Percentiles rank a stretch among this genome's conserved stretches.
Conservation (phyloP, 495 filamentous ascomycete genomes). For the Penicillium samsonianum region DNA sequence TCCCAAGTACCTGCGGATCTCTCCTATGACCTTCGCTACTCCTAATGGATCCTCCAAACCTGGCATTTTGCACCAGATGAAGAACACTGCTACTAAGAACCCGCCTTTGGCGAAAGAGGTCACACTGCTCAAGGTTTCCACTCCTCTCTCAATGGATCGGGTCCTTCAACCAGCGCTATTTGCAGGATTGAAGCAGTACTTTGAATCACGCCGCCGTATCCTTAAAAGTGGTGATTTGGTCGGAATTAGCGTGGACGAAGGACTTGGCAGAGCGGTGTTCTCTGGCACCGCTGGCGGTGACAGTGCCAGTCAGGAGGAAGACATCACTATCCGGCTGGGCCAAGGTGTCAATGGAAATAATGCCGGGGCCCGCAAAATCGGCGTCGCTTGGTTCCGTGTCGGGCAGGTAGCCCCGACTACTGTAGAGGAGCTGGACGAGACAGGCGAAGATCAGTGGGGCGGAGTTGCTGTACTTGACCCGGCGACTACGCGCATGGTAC, state of each 20-base stretch:
- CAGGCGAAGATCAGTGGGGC: slow-evolving; percentile 72
- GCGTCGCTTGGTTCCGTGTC: slow-evolving; percentile 88
- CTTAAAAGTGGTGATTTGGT: slow-evolving; percentile 85
- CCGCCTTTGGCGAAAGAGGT: slow-evolving; percentile 90
- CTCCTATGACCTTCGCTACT: slow-evolving; percentile 56
- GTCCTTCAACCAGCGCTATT: slow-evolving; percentile 81
- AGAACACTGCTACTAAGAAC: slow-evolving; percentile 53
- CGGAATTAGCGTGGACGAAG: slow-evolving; percentile 80
- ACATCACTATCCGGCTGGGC: slow-evolving; percentile 54
- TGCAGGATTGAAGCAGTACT: slow-evolving; percentile 80
- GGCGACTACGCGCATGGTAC: slow-evolving; percentile 79
- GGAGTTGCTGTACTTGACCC: slow-evolving; percentile 82
- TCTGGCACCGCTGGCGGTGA: slow-evolving; percentile 57
- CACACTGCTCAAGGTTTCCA: slow-evolving; percentile 85
- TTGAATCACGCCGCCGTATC: slow-evolving; percentile 74
- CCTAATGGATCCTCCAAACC: slow-evolving; percentile 36
- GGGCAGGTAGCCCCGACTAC: slow-evolving; percentile 64
- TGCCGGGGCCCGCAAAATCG: slow-evolving; percentile 43
- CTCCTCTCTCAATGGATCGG: slow-evolving; percentile 81
- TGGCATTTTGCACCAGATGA: slow-evolving; percentile 43
- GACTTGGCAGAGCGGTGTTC: slow-evolving; percentile 73
- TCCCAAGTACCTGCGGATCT: slow-evolving; percentile 71
- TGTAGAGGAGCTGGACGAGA: slow-evolving; percentile 58
- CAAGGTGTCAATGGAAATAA: slow-evolving; percentile 30
- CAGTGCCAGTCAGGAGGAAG: slow-evolving; percentile 62